Evolutionary conservation across 768 basidiomycete species (phyloP), one percentile per base, ranked within the genome.

Genomic region (Pleurotus ostreatus): DNA sequence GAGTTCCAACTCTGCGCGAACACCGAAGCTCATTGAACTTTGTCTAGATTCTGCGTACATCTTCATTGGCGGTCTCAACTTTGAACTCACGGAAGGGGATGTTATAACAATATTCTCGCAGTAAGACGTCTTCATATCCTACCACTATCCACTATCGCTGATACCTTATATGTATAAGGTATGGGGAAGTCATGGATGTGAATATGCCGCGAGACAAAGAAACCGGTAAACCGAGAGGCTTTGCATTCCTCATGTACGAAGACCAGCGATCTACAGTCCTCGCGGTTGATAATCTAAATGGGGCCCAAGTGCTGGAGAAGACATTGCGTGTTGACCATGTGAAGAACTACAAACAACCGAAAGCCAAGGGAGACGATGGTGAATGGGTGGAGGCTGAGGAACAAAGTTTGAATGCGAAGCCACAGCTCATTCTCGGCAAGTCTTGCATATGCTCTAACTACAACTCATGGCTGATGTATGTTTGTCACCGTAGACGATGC

Each of bases 221-320:
- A 55, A 96, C 96, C 0, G 93, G 94, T 22, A 95, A 96, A 66
- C 78, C 88, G 0, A 85, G 75, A 65, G 97, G 97, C 2, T 99
- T 98, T 68, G 95, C 84, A 7, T 99, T 98, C 75, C 77, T 98
- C 60, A 98, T 98, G 97, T 99, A 98, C 70, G 94, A 96, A 72
- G 94, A 99, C 70, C 97, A 99, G 73, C 83, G 93, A 47, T 96
- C 93, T 58, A 99, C 97, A 5, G 70, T 98, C 49, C 79, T 99
- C 48, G 97, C 97, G 7, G 96, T 99, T 59, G 97, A 99, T 75
- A 99, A 99, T 74, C 85, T 99, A 71, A 98, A 97, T 65, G 97
- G 97, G 41, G 92, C 94, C 46, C 84, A 84, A 54, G 88, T 98
- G 41, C 74, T 97, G 30, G 92, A 89, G 13, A 79, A 86, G 62